Evolutionary conservation across 768 basidiomycete genomes (phyloP).

Genomic region (Suillus occidentalis): DNA sequence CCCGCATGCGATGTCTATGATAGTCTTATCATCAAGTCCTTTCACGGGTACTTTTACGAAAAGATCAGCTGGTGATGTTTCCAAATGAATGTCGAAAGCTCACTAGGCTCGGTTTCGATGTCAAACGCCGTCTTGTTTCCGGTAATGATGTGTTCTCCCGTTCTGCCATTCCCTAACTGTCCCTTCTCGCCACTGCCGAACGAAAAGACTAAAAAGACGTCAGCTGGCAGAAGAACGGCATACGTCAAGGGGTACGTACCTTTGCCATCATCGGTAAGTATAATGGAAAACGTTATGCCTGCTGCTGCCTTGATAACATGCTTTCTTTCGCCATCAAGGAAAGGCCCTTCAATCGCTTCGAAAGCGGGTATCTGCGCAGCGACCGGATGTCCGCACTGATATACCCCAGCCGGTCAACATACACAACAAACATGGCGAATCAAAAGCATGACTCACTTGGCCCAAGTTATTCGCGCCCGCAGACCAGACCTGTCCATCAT

Average conservation of each 20-base stretch:
- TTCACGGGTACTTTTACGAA: conserved; percentile 61
- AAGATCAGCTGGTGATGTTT: neutral
- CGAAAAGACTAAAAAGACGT: conserved; percentile 61
- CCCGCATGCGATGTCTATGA: conserved; percentile 81
- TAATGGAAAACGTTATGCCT: conserved; percentile 81
- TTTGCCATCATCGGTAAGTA: conserved; percentile 82
- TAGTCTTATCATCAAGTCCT: conserved; percentile 73
- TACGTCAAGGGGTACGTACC: conserved; percentile 40
- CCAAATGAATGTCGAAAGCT: conserved; percentile 25
- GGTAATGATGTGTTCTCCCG: conserved; percentile 87
- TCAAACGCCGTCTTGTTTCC: conserved; percentile 86
- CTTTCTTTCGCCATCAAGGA: conserved; percentile 59
- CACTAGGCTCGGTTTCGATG: conserved; percentile 65
- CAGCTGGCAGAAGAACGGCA: conserved; percentile 5
- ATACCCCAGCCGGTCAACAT: neutral
- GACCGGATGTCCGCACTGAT: conserved; percentile 69
- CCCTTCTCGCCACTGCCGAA: conserved; percentile 93
- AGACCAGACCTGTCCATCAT: conserved; percentile 80
- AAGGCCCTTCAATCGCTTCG: conserved; percentile 59
- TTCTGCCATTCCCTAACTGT: conserved; percentile 89
- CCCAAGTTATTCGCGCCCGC: conserved; percentile 80
- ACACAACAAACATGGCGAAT: neutral
- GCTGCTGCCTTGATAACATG: conserved; percentile 72
- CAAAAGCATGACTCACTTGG: conserved; percentile 52
- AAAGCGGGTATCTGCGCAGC: conserved; percentile 68